A percentile compares a stretch with the other conserved stretches of the same genome.
These are phyloP conservation scores for Retiboletus fuscus DNA, from an alignment of 1,284 basidiomycete species.

Conservation along the genomic window DNA sequence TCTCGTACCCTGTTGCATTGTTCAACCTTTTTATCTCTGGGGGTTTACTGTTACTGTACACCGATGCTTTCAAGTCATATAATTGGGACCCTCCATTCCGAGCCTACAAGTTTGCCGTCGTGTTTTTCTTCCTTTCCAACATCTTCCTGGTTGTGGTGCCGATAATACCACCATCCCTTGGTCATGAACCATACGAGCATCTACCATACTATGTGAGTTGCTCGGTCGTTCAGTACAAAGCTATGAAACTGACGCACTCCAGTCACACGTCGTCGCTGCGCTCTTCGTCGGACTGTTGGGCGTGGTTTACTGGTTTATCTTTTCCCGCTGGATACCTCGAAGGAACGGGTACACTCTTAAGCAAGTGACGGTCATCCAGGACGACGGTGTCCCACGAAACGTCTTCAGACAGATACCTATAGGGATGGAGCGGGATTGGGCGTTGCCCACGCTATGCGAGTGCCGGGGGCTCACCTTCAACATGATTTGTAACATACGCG, in stretches of 20 bases:
- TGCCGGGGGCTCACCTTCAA: not conserved
- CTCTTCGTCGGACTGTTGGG: slow-evolving; percentile 64
- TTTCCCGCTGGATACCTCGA: slow-evolving; percentile 66
- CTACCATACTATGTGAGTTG: slow-evolving; percentile 74
- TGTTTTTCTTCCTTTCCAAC: slow-evolving; percentile 72
- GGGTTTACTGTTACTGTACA: slow-evolving; percentile 69
- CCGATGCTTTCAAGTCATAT: slow-evolving; percentile 56
- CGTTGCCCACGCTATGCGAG: not conserved
- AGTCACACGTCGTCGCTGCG: slow-evolving; percentile 68
- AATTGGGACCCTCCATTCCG: slow-evolving; percentile 74
- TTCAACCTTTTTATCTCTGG: slow-evolving; percentile 71
- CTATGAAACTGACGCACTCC: slow-evolving; percentile 1
- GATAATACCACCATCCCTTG: slow-evolving; percentile 66
- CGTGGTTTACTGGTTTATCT: slow-evolving; percentile 69
- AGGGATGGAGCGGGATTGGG: slow-evolving; percentile 14
- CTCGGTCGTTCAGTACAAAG: not conserved
- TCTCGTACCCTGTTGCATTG: slow-evolving; percentile 64
- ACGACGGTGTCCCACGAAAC: slow-evolving; percentile 63
- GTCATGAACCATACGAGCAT: slow-evolving; percentile 62
- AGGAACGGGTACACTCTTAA: slow-evolving; percentile 63
- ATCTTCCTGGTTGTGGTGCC: slow-evolving; percentile 70
- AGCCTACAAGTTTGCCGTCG: slow-evolving; percentile 59
- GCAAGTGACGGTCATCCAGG: slow-evolving; percentile 61
- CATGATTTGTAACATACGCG: not conserved
- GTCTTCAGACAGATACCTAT: slow-evolving; percentile 49